Percentiles rank a stretch among this genome's conserved stretches.
Evolutionary conservation across 2,329 filamentous ascomycete genomes (phyloP).

Genomic region (Fusarium proliferatum): DNA sequence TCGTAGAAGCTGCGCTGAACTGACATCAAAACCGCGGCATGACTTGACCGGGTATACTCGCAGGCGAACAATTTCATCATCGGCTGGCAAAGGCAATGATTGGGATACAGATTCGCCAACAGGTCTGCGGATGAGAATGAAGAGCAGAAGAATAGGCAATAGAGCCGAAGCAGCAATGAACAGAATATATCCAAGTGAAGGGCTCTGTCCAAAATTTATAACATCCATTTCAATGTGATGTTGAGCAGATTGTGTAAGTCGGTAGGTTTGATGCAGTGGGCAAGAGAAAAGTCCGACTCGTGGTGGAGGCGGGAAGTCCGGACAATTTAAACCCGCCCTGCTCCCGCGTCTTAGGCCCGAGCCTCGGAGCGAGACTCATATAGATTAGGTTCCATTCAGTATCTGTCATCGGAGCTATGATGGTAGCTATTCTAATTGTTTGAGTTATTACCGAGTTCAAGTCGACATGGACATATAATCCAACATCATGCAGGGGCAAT

Average conservation of each 20-base stretch:
- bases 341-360: neutral
- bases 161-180: neutral
- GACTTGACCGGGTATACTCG: conserved; percentile 74
- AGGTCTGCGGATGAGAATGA: conserved; percentile 8
- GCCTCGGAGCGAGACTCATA: neutral
- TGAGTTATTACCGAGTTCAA: neutral
- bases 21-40: conserved; percentile 69
- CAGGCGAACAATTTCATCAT: conserved; percentile 50
- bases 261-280: neutral
- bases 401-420: neutral
- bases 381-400: neutral
- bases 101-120: neutral
- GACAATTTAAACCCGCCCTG: conserved; percentile 3
- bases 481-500: neutral
- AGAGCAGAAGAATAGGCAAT: conserved; percentile 15
- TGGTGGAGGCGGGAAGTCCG: conserved; percentile 1
- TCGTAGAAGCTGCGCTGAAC: conserved; percentile 61
- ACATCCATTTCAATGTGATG: conserved; percentile 1
- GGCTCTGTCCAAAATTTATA: neutral
- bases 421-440: neutral
- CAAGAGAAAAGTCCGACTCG: neutral
- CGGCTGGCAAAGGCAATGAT: conserved; percentile 17
- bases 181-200: conserved; percentile 2
- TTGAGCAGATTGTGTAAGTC: neutral
- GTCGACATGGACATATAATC: neutral